Evolutionary conservation across 306 rosid genomes (phyloP).

Genomic region (Lathyrus aphaca): DNA sequence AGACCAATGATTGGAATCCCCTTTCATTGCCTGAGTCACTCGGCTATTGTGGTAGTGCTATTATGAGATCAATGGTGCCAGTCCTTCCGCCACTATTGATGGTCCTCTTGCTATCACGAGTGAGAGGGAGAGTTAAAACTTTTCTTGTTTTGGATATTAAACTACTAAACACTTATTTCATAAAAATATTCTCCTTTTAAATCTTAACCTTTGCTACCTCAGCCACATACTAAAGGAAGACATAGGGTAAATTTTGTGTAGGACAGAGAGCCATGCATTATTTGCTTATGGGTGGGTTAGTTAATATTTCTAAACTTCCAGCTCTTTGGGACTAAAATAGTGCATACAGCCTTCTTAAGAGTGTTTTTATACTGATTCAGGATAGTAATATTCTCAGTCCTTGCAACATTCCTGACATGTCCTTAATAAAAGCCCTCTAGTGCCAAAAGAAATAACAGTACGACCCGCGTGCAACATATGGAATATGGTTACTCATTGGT

Average conservation of each 20-base stretch:
- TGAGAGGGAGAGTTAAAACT: conserved; percentile 3
- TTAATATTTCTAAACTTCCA: not conserved
- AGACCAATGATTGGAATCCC: not conserved
- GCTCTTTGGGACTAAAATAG: not conserved
- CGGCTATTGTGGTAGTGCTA: not conserved
- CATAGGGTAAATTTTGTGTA: not conserved
- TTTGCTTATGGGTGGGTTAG: conserved; percentile 12
- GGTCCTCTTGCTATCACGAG: not conserved
- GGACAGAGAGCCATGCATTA: not conserved
- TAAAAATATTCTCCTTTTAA: not conserved
- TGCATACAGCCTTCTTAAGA: not conserved
- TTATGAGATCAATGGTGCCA: not conserved
- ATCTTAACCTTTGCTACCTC: not conserved
- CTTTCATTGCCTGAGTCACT: not conserved
- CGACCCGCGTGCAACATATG: conserved; percentile 32
- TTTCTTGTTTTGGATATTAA: not conserved
- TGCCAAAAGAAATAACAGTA: conserved; percentile 29
- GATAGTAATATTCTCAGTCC: not conserved
- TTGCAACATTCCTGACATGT: conserved; percentile 14
- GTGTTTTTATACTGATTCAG: conserved; percentile 13
- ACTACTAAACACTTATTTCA: conserved; percentile 5
- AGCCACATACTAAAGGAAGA: not conserved
- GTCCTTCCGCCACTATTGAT: not conserved
- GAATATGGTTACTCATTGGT: conserved; percentile 16
- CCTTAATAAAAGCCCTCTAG: conserved; percentile 23